Base-by-base conservation (phyloP, 1,284 basidiomycete genomes). In the Fomitopsis palustris region DNA sequence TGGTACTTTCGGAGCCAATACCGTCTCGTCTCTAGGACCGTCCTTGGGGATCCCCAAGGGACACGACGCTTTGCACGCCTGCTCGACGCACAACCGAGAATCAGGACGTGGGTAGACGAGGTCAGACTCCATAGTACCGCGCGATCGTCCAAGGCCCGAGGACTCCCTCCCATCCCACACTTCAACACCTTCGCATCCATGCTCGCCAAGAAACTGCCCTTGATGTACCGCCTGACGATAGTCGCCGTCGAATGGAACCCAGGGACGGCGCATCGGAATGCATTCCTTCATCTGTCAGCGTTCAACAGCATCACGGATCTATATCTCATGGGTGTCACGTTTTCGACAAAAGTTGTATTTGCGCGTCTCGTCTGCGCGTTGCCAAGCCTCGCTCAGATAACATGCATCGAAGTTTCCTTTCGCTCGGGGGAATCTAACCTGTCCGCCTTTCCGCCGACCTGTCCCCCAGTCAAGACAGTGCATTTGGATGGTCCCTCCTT, bases 1-100 rank as follows among this genome's bases (percentile, higher is more conserved):
- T 73, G 70, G 71, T 59, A 67, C 29, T 61, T 63, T 10, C 53
- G 68, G 19, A 60, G 67, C 31, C 67, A 68, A 17, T 67, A 64
- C 53, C 67, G 70, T 54, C 63, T 72, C 7, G 52, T 37, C 21
- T 31, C 9, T 17, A 37, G 4, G 8, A 37, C 29, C 16, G 3
- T 2, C 19, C 33, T 53, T 21, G 5, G 3, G 12, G 3, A n/a
- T 16, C 45, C 4, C 17, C 23, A 27, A 14, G 3, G 9, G 12
- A 49, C 45, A 14, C 23, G 17, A 5, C 7, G 23, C 12, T 49
- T 49, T 25, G 23, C 23, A 14, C 16, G 19, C 23, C 5, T 29
- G 25, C 45, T 49, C 45, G 29, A 17, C 14, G 12, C 8, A 14
- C 45, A 49, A 16, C 45, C 25, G 3, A 4, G 5, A 4, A 14